Evolutionary conservation across 108 stramenopile species (phyloP), one percentile per base, ranked within the genome.

Genomic region (Fistulifera pelliculosa): DNA sequence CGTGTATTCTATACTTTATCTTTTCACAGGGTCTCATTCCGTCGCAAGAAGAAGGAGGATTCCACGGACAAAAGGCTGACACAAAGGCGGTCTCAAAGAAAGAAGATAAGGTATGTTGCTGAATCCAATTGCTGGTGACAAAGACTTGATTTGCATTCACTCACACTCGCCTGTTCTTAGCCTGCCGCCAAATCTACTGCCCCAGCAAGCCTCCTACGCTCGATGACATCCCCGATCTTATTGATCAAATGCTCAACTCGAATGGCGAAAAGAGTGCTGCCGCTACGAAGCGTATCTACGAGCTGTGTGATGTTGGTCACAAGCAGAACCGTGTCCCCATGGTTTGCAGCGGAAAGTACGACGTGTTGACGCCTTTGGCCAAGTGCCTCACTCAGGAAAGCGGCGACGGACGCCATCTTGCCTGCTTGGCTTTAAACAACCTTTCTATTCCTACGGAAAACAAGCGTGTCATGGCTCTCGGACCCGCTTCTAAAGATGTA

Each of bases 321-420:
- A 93, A 93, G 67, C 85, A 89, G 69, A 93, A 93, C 70, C 91
- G 91, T 70, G 85, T 93, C 16, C 87, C 85, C 17, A 87, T 89
- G 87, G 84, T 93, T 1, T 93, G 91, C 91, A 73, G 71, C 41
- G 87, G 91, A 68, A 86, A 88, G 69, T 88, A 75, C 39, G 86
- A 93, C 52, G 90, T 93, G 3, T 73, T 93, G 22, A 86, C 85
- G 52, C 87, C 87, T 24, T 77, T 91, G 39, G 90, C 90, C 13
- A 70, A 83, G 53, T 91, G 90, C 69, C 71, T 91, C 66, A 87
- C 90, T 21, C 90, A 91, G 49, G 86, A 88, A 58, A 70, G 68
- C 41, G 91, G 91, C 44, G 91, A 93, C 58, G 87, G 85, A 45
- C 85, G 91, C 55, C 91, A 93, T 60, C 71, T 93, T 22, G 91